Base-by-base conservation (phyloP, 2,329 filamentous ascomycete genomes). In the Diaporthe helianthi region DNA sequence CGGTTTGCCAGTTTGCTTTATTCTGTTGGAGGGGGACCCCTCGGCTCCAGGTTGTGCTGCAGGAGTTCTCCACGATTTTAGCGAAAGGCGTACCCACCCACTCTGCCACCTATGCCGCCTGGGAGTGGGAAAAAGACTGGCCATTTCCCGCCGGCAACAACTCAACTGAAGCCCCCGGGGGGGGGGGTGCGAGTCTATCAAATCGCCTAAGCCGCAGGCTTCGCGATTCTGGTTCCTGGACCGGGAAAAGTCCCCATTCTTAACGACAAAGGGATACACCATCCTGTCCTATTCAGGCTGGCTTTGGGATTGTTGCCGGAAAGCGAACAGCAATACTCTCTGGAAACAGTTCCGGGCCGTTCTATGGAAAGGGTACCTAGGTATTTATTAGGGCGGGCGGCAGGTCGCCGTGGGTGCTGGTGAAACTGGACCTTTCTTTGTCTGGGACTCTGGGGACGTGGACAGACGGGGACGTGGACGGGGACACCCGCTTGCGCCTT, bases 121-220 rank as follows among this genome's bases (percentile, higher is more conserved):
- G 31, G 31, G 31, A 31, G 31, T 31, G 31, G 8, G 31, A 4
- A 8, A 38, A 19, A 44, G 26, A 41, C 26, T 47, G 41, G 38
- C 7, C 53, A 38, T 29, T 24, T 41, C 15, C 19, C 19, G 41
- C 41, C 41, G 9, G 38, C 55, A 41, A 41, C 55, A 31, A 60
- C 22, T 33, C 31, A 10, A 33, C 5, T 8, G 31, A 33, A 10
- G 5, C 7, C 10, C 10, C 1, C 7, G 31, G 31, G 31, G 54
- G 41, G 17, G 19, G 67, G 49, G 58, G 67, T 9, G 67, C 49
- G 58, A 68, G 55, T 61, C 55, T 69, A 69, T 69, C 67, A 69
- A 69, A 41, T 24, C 66, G 58, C 58, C 44, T 29, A 44, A 49
- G 41, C 58, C 58, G 58, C 58, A 61, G 33, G 41, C 63, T 33